A percentile compares a stretch with the other conserved stretches of the same genome.
Conservation (phyloP, 225 moss, liverwort and hornwort species). For the Antitrichia curtipendula region DNA sequence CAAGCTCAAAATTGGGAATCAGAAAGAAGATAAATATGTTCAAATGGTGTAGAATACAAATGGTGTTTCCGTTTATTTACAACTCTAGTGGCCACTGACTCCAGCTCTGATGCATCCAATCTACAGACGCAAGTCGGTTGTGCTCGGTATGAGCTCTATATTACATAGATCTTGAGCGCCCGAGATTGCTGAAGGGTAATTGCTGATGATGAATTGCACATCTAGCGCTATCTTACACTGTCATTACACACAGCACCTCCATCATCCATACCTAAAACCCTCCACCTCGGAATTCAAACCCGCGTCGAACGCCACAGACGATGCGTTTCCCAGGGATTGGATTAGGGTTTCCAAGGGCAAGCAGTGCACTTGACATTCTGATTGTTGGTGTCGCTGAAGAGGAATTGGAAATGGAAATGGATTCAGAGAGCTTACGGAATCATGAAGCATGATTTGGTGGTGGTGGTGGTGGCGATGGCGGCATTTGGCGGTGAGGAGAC, state of each 20-base stretch:
- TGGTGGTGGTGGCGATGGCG: background rate
- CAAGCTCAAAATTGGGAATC: background rate
- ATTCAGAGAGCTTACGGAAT: background rate
- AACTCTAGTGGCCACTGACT: background rate
- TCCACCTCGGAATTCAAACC: background rate
- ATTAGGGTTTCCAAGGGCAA: background rate
- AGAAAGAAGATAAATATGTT: background rate
- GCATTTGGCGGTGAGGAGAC: background rate
- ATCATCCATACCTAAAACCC: background rate
- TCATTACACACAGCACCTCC: background rate
- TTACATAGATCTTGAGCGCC: background rate
- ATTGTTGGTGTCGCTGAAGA: background rate
- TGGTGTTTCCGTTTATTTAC: constrained; percentile 4
- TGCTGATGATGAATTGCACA: background rate
- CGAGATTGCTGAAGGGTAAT: background rate
- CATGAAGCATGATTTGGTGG: background rate
- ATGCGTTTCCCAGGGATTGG: background rate
- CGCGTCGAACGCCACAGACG: background rate
- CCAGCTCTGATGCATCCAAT: background rate
- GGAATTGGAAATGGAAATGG: background rate
- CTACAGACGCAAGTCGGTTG: background rate
- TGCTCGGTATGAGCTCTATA: background rate
- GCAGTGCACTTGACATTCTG: background rate
- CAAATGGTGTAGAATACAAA: background rate
- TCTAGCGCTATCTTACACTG: background rate